phyloP scores from a whole-genome alignment of 331 rosid genomes.

The Phaseolus coccineus region DNA sequence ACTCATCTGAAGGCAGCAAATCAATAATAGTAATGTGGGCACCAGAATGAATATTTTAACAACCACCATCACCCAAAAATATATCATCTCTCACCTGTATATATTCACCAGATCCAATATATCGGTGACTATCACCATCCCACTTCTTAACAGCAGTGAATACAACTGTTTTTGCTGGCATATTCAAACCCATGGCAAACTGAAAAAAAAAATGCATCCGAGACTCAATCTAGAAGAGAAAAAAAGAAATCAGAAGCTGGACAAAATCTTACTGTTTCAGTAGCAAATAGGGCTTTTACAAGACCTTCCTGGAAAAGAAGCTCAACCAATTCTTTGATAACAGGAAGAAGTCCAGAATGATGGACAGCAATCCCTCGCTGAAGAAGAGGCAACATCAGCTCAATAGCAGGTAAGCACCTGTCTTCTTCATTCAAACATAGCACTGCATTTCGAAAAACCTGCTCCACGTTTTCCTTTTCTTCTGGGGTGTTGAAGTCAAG shows the following conservation, averaged over 20 bases:
- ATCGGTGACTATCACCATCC: conserved; percentile 99
- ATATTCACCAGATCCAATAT: conserved; percentile 97
- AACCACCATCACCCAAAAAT: conserved; percentile 45
- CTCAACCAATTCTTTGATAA: conserved; percentile 94
- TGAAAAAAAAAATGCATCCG: conserved; percentile 49
- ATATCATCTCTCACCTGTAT: conserved; percentile 76
- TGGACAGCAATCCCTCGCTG: conserved; percentile 98
- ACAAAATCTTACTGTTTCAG: conserved; percentile 82
- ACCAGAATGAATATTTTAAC: conserved; percentile 39
- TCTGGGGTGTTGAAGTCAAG: conserved; percentile 90
- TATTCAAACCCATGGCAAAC: conserved; percentile 99
- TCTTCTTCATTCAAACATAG: conserved; percentile 95
- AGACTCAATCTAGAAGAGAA: conserved; percentile 28
- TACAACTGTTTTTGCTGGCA: conserved; percentile 99
- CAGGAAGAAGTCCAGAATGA: conserved; percentile 99
- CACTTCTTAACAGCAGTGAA: conserved; percentile 96
- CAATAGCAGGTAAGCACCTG: conserved; percentile 91
- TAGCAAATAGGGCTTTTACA: conserved; percentile 98
- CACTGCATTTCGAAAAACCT: conserved; percentile 80
- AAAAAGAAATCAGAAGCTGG: conserved; percentile 40
- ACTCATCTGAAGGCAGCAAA: conserved; percentile 75
- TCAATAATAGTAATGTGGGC: conserved; percentile 13
- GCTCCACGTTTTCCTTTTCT: conserved; percentile 84
- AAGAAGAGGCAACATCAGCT: conserved; percentile 90
- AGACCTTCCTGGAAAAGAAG: conserved; percentile 99